Evolutionary conservation across 805 yeast species (phyloP), one percentile per base, ranked within the genome.

Genomic region (Suhomyces prunicola): DNA sequence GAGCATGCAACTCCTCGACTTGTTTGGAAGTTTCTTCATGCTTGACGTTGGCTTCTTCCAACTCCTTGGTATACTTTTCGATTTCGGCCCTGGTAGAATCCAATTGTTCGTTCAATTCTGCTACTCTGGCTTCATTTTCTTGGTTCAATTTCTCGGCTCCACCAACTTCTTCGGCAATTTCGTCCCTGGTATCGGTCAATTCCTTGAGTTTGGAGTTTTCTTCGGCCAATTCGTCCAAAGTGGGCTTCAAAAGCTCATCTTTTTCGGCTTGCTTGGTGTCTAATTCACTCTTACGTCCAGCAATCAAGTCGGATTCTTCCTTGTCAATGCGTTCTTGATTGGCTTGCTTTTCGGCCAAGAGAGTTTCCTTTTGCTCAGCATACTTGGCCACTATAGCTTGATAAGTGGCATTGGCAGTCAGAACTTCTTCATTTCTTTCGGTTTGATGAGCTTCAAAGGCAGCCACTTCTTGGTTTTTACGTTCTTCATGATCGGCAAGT

Each of bases 171-270:
- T 75, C 74, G 17, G 73, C 65, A 56, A 72, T 68, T 47, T 76
- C 81, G 47, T 72, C 73, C 63, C 81, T 80, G 54, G 80, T 78
- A 52, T 77, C 70, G 42, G 78, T 76, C 59, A 84, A 71, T n/a
- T 77, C 79, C 47, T 72, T 69, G 62, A 84, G 73, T 56, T 78
- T 77, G 24, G 69, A 71, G 35, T 76, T 74, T 68, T 84, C 88
- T 29, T 60, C 60, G 55, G 73, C 75, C 60, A 82, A 72, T 60
- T 80, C 84, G 36, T 75, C 83, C 59, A 82, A 72, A 19, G 78
- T 66, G 47, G 89, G 89, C 48, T 79, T 77, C 57, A 83, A 65
- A 47, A 76, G 77, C 52, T 72, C 81, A 60, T 82, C 85, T 59
- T 77, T 76, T 60, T 79, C 85, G 12, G 72, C 70, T 63, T 83